Evolutionary conservation across 345 rosid genomes (phyloP).

Genomic region (Gynandropsis gynandra): DNA sequence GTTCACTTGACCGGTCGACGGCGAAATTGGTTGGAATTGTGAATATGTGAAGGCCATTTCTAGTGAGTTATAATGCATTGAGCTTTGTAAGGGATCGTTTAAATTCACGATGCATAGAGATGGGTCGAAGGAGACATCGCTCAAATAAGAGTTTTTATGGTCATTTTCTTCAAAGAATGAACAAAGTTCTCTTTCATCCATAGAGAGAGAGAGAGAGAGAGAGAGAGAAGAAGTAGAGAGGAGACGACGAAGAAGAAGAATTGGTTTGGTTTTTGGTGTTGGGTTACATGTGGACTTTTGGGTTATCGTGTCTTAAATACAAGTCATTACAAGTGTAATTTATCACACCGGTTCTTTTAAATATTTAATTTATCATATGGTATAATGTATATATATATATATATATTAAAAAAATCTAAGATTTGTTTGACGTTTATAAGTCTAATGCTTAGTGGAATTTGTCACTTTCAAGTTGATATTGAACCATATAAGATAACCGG

Average conservation of each 20-base stretch:
- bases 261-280: slow-evolving; percentile 16
- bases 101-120: slow-evolving; percentile 1
- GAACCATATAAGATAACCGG: too few species aligned
- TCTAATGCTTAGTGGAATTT: too few species aligned
- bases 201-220: neutral
- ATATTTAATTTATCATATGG: too few species aligned
- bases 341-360: neutral
- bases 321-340: slow-evolving; percentile 22
- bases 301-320: slow-evolving; percentile 26
- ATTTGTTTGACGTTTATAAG: neutral
- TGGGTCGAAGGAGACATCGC: slow-evolving; percentile 17
- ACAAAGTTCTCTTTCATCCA: slow-evolving; percentile 8
- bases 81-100: slow-evolving; percentile 24
- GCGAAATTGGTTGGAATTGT: slow-evolving; percentile 16
- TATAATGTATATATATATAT: too few species aligned
- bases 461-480: too few species aligned
- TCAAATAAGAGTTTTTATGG: slow-evolving; percentile 16
- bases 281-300: slow-evolving; percentile 27
- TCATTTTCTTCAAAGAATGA: neutral
- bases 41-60: slow-evolving; percentile 16
- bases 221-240: slow-evolving; percentile 6
- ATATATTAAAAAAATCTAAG: neutral
- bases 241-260: neutral
- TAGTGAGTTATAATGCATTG: slow-evolving; percentile 24
- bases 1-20: slow-evolving; percentile 11